Evolutionary conservation across 352 stramenopile genomes (phyloP).

Genomic region (Pythium chondricola): DNA sequence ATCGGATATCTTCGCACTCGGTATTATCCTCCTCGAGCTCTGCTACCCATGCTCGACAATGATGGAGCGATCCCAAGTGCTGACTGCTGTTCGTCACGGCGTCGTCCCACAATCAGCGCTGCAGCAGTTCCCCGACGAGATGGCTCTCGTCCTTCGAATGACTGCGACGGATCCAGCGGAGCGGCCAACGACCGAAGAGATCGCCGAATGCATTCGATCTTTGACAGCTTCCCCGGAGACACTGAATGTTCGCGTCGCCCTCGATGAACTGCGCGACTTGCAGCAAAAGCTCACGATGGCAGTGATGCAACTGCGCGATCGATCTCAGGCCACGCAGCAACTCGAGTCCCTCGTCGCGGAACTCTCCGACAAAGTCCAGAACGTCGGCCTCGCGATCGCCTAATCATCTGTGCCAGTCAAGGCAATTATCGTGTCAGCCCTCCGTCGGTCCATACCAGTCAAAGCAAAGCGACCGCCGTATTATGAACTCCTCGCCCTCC

Average conservation of each 20-base stretch:
- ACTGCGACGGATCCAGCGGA: slow-evolving; percentile 66
- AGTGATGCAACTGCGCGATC: slow-evolving; percentile 50
- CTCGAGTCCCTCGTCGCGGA: slow-evolving; percentile 58
- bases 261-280: slow-evolving; percentile 63
- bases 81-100: slow-evolving; percentile 69
- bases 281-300: slow-evolving; percentile 47
- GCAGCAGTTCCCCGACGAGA: slow-evolving; percentile 58
- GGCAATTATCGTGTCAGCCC: no score
- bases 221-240: slow-evolving; percentile 33
- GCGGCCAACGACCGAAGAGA: slow-evolving; percentile 45
- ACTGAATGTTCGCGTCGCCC: slow-evolving; percentile 33
- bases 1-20: slow-evolving; percentile 81
- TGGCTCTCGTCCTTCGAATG: slow-evolving; percentile 72
- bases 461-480: no score
- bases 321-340: slow-evolving; percentile 49
- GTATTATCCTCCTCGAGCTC: slow-evolving; percentile 79
- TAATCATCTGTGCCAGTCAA: no score
- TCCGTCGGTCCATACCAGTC: no score
- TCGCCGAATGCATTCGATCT: slow-evolving; percentile 44
- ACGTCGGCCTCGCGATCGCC: slow-evolving; percentile 44
- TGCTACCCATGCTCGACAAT: slow-evolving; percentile 79
- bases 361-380: slow-evolving; percentile 68
- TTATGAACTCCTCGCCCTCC: no score
- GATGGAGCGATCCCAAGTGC: slow-evolving; percentile 82
- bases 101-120: slow-evolving; percentile 67